Base-by-base conservation (phyloP, 352 stramenopile genomes). In the Salisapilia sapeloensis region DNA sequence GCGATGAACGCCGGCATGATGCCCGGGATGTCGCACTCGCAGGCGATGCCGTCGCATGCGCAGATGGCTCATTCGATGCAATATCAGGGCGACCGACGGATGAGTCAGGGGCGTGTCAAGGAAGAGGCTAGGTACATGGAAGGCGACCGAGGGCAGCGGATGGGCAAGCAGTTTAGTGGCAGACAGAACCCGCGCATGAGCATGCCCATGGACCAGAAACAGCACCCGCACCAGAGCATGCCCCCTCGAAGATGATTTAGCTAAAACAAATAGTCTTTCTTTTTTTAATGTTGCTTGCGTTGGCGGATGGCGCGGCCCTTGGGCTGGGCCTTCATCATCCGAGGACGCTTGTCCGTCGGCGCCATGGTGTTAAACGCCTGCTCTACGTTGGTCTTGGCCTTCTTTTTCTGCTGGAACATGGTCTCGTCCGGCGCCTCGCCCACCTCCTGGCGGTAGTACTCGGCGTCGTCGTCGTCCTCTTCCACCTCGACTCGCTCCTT, bases 381-480 rank as follows among this genome's bases (percentile, higher is more conserved):
- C 28, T 56, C 44, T 16, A 49, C 35, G 6, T 29, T 30, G n/a
- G 35, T 21, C 30, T 63, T 63, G 16, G 61, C 46, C 47, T 76
- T 64, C 42, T 82, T 77, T 24, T 53, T 50, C 7, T 78, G 62
- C 12, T 61, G 53, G 46, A 84, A 84, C 67, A 82, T 83, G 48
- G 83, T 78, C 31, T 63, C 32, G 22, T 89, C 70, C 0, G 72
- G 72, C 34, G 84, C 72, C 40, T 87, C 67, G 10, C 72, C 72
- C 15, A 87, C 72, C 29, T 82, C 72, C 33, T 83, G 60, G 33
- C 72, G 67, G 50, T 87, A 87, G 46, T 84, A 87, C 23, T 84
- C 72, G 7, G 56, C 60, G 34, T 87, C 72, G 25, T 87, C 65
- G 24, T 42, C 48, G 18, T 47, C 40, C 25, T 61, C 60, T 23